These are phyloP conservation scores for Penicillium sp. DNA, from an alignment of 2,329 filamentous ascomycete genomes.

Conservation along the genomic window DNA sequence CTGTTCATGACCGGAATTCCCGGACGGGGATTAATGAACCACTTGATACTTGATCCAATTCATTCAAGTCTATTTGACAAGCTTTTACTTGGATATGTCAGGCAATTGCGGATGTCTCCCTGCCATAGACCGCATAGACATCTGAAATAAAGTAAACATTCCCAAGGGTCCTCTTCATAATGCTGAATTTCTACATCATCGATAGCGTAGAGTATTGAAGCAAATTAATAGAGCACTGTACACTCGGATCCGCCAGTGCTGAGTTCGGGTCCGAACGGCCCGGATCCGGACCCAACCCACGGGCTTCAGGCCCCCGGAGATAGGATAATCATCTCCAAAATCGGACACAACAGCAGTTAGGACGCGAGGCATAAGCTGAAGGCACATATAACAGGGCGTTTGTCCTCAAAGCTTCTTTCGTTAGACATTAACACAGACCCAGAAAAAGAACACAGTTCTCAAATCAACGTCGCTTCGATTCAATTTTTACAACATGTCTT, in stretches of 20 bases:
- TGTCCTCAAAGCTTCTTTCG: background rate
- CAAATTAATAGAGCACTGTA: background rate
- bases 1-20: background rate
- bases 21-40: too few species aligned
- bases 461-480: background rate
- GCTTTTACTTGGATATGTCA: too few species aligned
- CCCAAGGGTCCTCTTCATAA: too few species aligned
- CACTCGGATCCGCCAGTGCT: background rate
- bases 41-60: too few species aligned
- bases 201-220: background rate
- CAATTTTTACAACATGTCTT: conserved; percentile 5
- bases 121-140: too few species aligned
- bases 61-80: too few species aligned
- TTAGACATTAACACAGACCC: background rate
- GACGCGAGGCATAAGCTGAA: too few species aligned
- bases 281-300: conserved; percentile 1
- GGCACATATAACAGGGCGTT: background rate
- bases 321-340: background rate
- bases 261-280: background rate
- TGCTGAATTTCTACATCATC: too few species aligned
- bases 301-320: background rate
- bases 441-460: background rate
- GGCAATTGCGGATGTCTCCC: background rate
- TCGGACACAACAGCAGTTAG: background rate
- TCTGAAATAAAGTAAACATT: too few species aligned